A percentile compares a stretch with the other conserved stretches of the same genome.
These are phyloP conservation scores for Holtermannia corniformis DNA, from an alignment of 768 basidiomycete genomes.

Conservation along the genomic window DNA sequence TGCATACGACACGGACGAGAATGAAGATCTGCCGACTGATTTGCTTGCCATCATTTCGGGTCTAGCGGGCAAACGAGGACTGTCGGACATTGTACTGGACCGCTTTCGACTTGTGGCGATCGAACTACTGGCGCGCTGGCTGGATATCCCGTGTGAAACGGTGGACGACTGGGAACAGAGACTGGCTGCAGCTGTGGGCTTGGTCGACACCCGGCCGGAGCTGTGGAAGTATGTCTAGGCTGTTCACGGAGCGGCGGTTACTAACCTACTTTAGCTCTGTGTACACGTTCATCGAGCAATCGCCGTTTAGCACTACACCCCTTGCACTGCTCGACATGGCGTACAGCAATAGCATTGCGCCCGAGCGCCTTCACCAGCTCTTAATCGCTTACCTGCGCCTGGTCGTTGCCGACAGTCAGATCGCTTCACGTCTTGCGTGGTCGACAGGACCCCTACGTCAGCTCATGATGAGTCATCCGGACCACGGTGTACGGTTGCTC, in stretches of 20 bases:
- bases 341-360: slow-evolving; percentile 41
- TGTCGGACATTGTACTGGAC: slow-evolving; percentile 56
- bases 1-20: slow-evolving; percentile 12
- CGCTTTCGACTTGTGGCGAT: slow-evolving; percentile 66
- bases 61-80: slow-evolving; percentile 53
- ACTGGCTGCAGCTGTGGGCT: slow-evolving; percentile 25
- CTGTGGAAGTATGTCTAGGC: slow-evolving; percentile 35
- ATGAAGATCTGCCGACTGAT: neutral
- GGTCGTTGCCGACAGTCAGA: slow-evolving; percentile 59
- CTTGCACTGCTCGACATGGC: slow-evolving; percentile 44
- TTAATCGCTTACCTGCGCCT: slow-evolving; percentile 76
- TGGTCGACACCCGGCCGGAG: slow-evolving; percentile 47
- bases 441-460: slow-evolving; percentile 44
- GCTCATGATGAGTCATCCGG: slow-evolving; percentile 52
- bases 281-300: slow-evolving; percentile 13
- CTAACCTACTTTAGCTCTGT: slow-evolving; percentile 18
- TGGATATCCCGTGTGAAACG: slow-evolving; percentile 47
- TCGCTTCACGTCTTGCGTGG: slow-evolving; percentile 61
- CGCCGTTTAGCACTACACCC: slow-evolving; percentile 40
- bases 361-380: slow-evolving; percentile 53
- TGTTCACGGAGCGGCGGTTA: neutral
- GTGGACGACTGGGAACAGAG: slow-evolving; percentile 30
- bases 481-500: slow-evolving; percentile 57
- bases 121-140: slow-evolving; percentile 74
- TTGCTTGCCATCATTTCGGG: slow-evolving; percentile 53